Conservation (phyloP, 768 basidiomycete species). For the Tylopilus sp. region DNA sequence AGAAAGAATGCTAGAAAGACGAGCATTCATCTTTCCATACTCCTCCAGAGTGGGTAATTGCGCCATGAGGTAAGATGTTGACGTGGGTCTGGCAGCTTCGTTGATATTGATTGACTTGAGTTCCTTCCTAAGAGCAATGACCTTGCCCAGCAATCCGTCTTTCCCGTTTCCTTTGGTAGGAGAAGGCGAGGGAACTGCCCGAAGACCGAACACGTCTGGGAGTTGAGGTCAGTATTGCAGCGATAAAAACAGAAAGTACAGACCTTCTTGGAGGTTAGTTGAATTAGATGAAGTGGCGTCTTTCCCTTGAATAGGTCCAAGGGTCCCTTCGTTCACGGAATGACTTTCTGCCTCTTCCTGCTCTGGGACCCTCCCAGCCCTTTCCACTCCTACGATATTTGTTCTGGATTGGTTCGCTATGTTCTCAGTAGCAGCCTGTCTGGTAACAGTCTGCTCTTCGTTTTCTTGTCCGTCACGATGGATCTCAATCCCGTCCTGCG, state of each 20-base stretch:
- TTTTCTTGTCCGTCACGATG: conserved; percentile 14
- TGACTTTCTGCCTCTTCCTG: conserved; percentile 1
- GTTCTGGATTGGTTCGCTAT: conserved; percentile 1
- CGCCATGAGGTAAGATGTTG: conserved; percentile 31
- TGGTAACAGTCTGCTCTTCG: neutral
- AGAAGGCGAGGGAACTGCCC: conserved; percentile 34
- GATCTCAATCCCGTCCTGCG: conserved; percentile 27
- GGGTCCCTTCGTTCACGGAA: neutral
- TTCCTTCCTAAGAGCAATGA: conserved; percentile 54
- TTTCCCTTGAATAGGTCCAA: conserved; percentile 1
- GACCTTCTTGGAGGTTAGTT: conserved; percentile 22
- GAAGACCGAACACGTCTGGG: conserved; percentile 58
- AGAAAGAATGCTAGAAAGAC: conserved; percentile 42
- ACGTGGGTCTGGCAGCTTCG: conserved; percentile 44
- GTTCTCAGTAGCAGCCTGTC: conserved; percentile 2
- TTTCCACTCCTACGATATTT: neutral
- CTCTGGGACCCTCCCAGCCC: neutral
- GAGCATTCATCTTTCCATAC: conserved; percentile 42
- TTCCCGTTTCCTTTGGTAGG: conserved; percentile 38
- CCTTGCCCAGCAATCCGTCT: conserved; percentile 44
- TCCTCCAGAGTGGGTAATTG: conserved; percentile 52
- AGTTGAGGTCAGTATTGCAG: conserved; percentile 3
- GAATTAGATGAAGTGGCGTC: neutral
- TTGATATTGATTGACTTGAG: conserved; percentile 61
- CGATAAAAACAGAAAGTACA: conserved; percentile 1